These are phyloP conservation scores for Nematodospora anomalae DNA, from an alignment of 1,139 yeast species.

Conservation along the genomic window DNA sequence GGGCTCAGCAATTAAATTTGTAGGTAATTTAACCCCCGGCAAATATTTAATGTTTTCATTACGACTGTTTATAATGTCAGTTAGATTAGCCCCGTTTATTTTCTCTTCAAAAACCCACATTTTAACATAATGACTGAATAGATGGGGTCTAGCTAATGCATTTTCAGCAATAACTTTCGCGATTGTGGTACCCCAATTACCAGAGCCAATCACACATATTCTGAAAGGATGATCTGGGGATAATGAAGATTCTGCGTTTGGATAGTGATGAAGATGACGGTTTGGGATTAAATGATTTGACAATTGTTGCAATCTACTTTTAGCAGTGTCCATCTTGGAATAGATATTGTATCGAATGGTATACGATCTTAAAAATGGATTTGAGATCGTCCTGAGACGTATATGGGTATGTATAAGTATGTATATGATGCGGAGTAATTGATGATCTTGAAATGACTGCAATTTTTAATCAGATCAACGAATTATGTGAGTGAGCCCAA, in stretches of 20 bases:
- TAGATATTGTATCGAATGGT: neutral
- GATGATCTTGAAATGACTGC: neutral
- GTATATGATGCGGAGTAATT: neutral
- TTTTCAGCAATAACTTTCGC: slow-evolving; percentile 50
- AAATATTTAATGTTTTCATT: slow-evolving; percentile 49
- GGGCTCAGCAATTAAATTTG: slow-evolving; percentile 44
- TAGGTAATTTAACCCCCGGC: slow-evolving; percentile 45
- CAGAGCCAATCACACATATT: slow-evolving; percentile 47
- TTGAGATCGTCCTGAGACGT: too few relatives aligned
- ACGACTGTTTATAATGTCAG: slow-evolving; percentile 43
- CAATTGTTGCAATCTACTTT: slow-evolving; percentile 40
- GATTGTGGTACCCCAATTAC: slow-evolving; percentile 53
- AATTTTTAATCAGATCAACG: too few relatives aligned
- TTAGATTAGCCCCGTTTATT: slow-evolving; percentile 43
- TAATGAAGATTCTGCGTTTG: slow-evolving; percentile 17
- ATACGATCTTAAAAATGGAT: too few relatives aligned
- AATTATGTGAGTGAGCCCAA: too few relatives aligned
- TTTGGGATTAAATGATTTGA: slow-evolving; percentile 29
- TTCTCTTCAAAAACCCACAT: slow-evolving; percentile 53
- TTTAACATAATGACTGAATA: slow-evolving; percentile 39
- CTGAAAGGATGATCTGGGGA: slow-evolving; percentile 36
- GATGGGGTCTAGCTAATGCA: slow-evolving; percentile 38
- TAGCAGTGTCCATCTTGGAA: slow-evolving; percentile 19
- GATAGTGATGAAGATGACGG: slow-evolving; percentile 18
- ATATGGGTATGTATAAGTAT: too few relatives aligned